Conservation (phyloP, 352 stramenopile genomes). For the Saprolegnia parasitica region DNA sequence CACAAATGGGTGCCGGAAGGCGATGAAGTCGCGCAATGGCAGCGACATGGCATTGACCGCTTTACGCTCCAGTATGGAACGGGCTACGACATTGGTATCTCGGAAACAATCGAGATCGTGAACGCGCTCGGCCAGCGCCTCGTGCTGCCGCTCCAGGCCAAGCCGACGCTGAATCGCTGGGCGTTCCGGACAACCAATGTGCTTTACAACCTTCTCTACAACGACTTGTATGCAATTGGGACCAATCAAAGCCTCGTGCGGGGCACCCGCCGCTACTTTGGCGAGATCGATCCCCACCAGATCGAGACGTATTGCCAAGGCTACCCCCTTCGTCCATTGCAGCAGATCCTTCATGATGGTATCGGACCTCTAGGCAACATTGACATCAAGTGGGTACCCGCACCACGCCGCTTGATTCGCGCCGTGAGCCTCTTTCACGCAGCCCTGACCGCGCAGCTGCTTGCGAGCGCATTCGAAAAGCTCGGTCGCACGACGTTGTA, state of each 20-base stretch:
- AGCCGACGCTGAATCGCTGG: neutral
- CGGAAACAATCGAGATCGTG: slow-evolving; percentile 1
- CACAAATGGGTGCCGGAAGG: neutral
- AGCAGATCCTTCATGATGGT: neutral
- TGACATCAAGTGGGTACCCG: slow-evolving; percentile 6
- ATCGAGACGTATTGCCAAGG: neutral
- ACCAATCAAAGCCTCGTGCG: slow-evolving; percentile 5
- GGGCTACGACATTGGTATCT: neutral
- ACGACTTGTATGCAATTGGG: slow-evolving; percentile 1
- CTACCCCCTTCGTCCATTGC: neutral
- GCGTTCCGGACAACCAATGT: neutral
- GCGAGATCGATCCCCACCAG: neutral
- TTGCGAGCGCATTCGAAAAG: neutral
- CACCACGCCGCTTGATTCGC: neutral
- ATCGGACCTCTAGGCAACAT: slow-evolving; percentile 16
- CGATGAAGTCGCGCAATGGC: slow-evolving; percentile 17
- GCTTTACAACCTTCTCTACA: neutral
- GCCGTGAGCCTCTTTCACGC: neutral
- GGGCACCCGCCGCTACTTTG: neutral
- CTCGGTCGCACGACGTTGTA: neutral
- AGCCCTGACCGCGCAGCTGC: neutral
- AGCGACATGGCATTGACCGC: neutral
- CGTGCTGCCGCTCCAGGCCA: neutral
- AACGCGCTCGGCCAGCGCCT: slow-evolving; percentile 6
- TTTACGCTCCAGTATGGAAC: slow-evolving; percentile 15